Percentiles rank a stretch among this genome's conserved stretches.
phyloP scores from a whole-genome alignment of 2,329 filamentous ascomycete genomes.

The Aspergillus ustus region DNA sequence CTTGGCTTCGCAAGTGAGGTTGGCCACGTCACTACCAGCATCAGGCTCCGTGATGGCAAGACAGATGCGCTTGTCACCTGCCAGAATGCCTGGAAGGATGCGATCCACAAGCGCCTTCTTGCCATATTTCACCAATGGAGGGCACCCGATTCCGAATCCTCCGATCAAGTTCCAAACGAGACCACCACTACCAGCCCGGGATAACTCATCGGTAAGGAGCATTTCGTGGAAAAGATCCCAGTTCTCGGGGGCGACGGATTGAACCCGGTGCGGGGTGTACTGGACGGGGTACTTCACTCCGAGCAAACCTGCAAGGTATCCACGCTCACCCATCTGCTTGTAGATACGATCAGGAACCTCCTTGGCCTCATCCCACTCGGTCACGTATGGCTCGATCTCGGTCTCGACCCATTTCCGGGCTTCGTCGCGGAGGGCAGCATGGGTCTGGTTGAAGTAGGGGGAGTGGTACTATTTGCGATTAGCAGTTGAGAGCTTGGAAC shows the following conservation, averaged over 20 bases:
- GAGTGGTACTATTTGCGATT: constrained; percentile 74
- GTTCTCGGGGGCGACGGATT: constrained; percentile 80
- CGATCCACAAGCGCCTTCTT: constrained; percentile 82
- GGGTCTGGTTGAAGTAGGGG: constrained; percentile 93
- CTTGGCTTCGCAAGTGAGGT: constrained; percentile 94
- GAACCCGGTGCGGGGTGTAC: constrained; percentile 71
- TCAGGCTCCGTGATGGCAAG: constrained; percentile 97
- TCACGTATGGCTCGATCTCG: constrained; percentile 87
- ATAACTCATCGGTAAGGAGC: constrained; percentile 92
- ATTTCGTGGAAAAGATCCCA: constrained; percentile 99
- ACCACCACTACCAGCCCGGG: constrained; percentile 83
- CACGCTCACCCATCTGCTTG: constrained; percentile 91
- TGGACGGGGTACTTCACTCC: constrained; percentile 78
- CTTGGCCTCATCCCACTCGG: constrained; percentile 96
- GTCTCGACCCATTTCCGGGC: constrained; percentile 89
- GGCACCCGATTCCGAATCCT: constrained; percentile 94
- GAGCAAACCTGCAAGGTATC: constrained; percentile 88
- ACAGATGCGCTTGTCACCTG: constrained; percentile 95
- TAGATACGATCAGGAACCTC: constrained; percentile 87
- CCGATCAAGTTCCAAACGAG: constrained; percentile 97
- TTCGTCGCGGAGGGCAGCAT: constrained; percentile 88
- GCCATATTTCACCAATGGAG: constrained; percentile 89
- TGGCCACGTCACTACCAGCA: constrained; percentile 92
- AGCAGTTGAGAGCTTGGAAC: background rate
- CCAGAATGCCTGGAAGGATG: constrained; percentile 84